Percentiles rank a stretch among this genome's conserved stretches.
These are phyloP conservation scores for Meyerozyma carpophila DNA, from an alignment of 1,139 yeast genomes.

Conservation along the genomic window DNA sequence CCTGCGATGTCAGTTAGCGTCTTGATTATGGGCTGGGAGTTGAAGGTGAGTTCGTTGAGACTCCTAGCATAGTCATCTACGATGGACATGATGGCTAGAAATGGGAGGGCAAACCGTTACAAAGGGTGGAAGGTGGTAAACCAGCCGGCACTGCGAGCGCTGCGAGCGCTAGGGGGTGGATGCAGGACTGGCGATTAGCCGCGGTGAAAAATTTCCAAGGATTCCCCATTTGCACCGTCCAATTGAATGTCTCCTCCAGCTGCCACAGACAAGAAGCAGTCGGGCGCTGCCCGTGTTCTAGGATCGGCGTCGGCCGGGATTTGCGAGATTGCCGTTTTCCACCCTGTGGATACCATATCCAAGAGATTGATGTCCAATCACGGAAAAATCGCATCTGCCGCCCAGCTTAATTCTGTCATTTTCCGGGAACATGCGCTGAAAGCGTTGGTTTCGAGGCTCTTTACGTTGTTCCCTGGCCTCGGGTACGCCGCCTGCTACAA, in stretches of 20 bases:
- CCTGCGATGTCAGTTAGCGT: slow-evolving; percentile 83
- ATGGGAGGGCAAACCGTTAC: background rate
- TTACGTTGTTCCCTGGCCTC: slow-evolving; percentile 93
- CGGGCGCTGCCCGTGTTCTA: slow-evolving; percentile 83
- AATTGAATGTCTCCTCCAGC: slow-evolving; percentile 43
- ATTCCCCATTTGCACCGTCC: slow-evolving; percentile 4
- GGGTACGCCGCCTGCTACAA: slow-evolving; percentile 98
- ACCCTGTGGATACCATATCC: slow-evolving; percentile 97
- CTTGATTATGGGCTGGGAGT: slow-evolving; percentile 85
- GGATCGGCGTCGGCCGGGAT: slow-evolving; percentile 99
- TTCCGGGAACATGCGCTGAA: slow-evolving; percentile 79
- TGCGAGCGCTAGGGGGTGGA: background rate
- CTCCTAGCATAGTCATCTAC: slow-evolving; percentile 60
- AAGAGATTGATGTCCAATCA: slow-evolving; percentile 96
- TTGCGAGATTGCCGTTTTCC: slow-evolving; percentile 93
- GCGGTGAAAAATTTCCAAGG: slow-evolving; percentile 13
- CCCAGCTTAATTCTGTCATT: slow-evolving; percentile 77
- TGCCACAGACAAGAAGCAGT: slow-evolving; percentile 71
- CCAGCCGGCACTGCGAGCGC: too few relatives aligned
- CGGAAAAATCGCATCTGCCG: slow-evolving; percentile 56
- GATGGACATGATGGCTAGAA: background rate
- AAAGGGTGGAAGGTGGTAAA: background rate
- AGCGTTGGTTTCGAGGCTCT: slow-evolving; percentile 62
- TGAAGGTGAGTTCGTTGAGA: slow-evolving; percentile 73
- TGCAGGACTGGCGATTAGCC: slow-evolving; percentile 7